Evolutionary conservation across 2,329 filamentous ascomycete species (phyloP).

Genomic region (Calonectria pseudoturangicola): DNA sequence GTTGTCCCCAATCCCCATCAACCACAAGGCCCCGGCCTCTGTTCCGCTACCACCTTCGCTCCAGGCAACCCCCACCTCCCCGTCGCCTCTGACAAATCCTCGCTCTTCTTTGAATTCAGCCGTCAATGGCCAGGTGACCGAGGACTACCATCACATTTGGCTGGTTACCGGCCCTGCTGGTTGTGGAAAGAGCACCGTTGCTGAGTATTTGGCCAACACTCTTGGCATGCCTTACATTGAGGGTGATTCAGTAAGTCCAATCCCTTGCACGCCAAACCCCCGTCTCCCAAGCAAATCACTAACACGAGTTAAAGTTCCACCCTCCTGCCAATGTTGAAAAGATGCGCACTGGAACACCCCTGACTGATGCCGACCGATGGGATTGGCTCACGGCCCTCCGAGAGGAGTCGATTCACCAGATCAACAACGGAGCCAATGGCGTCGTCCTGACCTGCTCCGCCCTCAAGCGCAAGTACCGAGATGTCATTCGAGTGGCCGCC

Average conservation of each 20-base stretch:
- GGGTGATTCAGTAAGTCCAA: constrained; percentile 81
- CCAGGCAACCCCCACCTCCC: constrained; percentile 44
- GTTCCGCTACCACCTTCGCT: constrained; percentile 48
- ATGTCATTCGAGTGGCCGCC: constrained; percentile 88
- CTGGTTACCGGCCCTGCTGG: constrained; percentile 87
- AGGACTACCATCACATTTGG: constrained; percentile 81
- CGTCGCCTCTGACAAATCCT: constrained; percentile 48
- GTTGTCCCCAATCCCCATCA: constrained; percentile 69
- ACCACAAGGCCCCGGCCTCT: constrained; percentile 58
- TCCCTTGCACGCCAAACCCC: neutral
- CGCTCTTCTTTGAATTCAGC: constrained; percentile 56
- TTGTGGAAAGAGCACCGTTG: constrained; percentile 86
- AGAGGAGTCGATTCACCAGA: constrained; percentile 76
- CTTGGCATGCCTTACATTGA: constrained; percentile 83
- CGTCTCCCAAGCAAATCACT: constrained; percentile 41
- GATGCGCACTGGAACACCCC: constrained; percentile 88
- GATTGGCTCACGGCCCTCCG: constrained; percentile 93
- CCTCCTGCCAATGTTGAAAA: constrained; percentile 89
- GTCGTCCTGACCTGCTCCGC: constrained; percentile 98
- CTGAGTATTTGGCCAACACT: constrained; percentile 76
- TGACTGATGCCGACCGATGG: constrained; percentile 96
- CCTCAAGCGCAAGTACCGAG: constrained; percentile 96
- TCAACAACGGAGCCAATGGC: constrained; percentile 76
- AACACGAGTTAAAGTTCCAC: constrained; percentile 76
- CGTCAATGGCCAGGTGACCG: constrained; percentile 55